A percentile compares a stretch with the other conserved stretches of the same genome.
phyloP scores from a whole-genome alignment of 2,329 filamentous ascomycete species.

The Sporothrix dimorphospora region DNA sequence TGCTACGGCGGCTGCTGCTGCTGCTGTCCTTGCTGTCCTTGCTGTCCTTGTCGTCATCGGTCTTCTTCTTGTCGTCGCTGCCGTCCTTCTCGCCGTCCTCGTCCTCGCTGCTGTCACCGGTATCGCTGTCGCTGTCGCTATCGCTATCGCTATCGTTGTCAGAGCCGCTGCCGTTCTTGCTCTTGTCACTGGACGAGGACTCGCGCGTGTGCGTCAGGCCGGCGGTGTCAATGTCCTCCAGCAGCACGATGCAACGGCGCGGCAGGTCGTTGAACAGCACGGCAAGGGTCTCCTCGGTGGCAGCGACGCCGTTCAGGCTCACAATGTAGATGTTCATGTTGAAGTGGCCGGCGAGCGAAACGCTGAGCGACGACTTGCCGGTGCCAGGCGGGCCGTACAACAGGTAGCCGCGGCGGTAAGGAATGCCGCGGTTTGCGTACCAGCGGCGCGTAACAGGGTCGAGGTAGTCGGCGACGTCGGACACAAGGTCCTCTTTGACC shows the following conservation, averaged over 20 bases:
- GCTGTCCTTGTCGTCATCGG: slow-evolving; percentile 24
- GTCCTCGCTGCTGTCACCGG: slow-evolving; percentile 31
- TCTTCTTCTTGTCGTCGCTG: slow-evolving; percentile 33
- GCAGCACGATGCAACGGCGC: slow-evolving; percentile 69
- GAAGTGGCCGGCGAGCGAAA: slow-evolving; percentile 71
- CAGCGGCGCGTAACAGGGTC: slow-evolving; percentile 68
- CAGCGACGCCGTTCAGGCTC: slow-evolving; percentile 63
- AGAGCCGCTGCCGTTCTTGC: slow-evolving; percentile 33
- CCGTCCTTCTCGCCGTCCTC: neutral
- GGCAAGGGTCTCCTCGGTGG: slow-evolving; percentile 68
- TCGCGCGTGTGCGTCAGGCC: slow-evolving; percentile 66
- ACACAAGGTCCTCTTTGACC: slow-evolving; percentile 61
- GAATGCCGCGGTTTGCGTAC: slow-evolving; percentile 83
- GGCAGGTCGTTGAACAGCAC: slow-evolving; percentile 69
- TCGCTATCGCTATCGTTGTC: slow-evolving; percentile 31
- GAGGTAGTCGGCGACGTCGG: slow-evolving; percentile 66
- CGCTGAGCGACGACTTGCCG: slow-evolving; percentile 73
- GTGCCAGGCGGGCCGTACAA: slow-evolving; percentile 80
- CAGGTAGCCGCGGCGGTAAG: slow-evolving; percentile 82
- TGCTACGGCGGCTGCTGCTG: slow-evolving; percentile 31
- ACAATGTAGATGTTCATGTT: slow-evolving; percentile 74
- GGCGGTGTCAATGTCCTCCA: slow-evolving; percentile 77
- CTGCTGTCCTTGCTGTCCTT: slow-evolving; percentile 10
- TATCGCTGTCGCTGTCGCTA: slow-evolving; percentile 10
- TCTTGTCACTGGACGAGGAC: slow-evolving; percentile 30